A percentile compares a stretch with the other conserved stretches of the same genome.
Conservation (phyloP, 176 grass and related monocot species). For the sorghum (Sorghum bicolor) region DNA sequence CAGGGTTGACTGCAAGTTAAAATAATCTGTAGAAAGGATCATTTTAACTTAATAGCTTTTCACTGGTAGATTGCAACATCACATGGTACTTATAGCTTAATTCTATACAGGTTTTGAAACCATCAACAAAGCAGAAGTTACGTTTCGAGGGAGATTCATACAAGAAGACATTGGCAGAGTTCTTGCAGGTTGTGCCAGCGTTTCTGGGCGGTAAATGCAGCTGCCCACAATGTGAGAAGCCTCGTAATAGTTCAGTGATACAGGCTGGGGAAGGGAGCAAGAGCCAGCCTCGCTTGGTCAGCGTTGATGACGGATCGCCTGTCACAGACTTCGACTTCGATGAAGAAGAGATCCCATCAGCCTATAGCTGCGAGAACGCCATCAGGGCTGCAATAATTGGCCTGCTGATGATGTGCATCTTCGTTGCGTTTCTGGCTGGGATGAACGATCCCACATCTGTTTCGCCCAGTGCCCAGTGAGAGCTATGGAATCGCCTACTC, state of each 20-base stretch:
- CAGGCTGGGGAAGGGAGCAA: conserved; percentile 46
- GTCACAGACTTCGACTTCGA: conserved; percentile 21
- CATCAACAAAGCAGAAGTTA: conserved; percentile 73
- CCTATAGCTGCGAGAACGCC: conserved; percentile 57
- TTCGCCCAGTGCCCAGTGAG: conserved; percentile 1
- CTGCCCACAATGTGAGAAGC: conserved; percentile 62
- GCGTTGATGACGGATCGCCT: conserved; percentile 25
- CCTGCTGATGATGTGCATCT: conserved; percentile 80
- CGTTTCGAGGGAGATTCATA: conserved; percentile 78
- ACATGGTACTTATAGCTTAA: conserved; percentile 16
- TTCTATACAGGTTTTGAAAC: conserved; percentile 60
- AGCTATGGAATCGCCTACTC: background rate
- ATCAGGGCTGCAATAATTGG: conserved; percentile 58
- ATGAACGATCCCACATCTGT: conserved; percentile 60
- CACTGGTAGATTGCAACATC: background rate
- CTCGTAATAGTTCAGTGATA: conserved; percentile 16
- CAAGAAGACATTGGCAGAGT: conserved; percentile 62
- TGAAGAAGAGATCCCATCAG: conserved; percentile 34
- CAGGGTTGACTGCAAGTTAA: background rate
- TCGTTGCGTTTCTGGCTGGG: conserved; percentile 64
- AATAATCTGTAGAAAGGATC: background rate
- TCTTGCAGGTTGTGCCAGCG: conserved; percentile 54
- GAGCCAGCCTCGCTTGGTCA: conserved; percentile 23
- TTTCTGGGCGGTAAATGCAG: conserved; percentile 81
- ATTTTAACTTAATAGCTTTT: background rate